These are phyloP conservation scores for Talaromyces wortmannii DNA, from an alignment of 495 filamentous ascomycete species.

Conservation along the genomic window DNA sequence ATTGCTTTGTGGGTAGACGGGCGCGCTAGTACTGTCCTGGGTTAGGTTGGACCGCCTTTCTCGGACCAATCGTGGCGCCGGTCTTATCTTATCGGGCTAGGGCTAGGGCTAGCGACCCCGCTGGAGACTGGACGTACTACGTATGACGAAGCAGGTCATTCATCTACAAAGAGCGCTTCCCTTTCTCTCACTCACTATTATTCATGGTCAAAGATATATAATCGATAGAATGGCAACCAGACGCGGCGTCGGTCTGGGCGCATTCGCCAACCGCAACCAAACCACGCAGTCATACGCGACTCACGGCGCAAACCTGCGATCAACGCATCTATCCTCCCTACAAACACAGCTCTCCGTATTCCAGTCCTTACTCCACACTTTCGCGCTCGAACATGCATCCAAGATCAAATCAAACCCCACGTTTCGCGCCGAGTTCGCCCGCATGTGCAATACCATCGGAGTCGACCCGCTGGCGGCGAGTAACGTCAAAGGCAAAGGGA, in stretches of 20 bases:
- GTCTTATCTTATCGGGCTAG: slow-evolving; percentile 7
- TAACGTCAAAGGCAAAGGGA: slow-evolving; percentile 48
- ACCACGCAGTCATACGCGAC: slow-evolving; percentile 77
- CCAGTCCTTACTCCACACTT: slow-evolving; percentile 86
- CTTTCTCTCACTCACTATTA: not conserved
- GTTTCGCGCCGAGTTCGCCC: slow-evolving; percentile 94
- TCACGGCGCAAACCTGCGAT: slow-evolving; percentile 80
- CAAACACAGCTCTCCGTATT: slow-evolving; percentile 92
- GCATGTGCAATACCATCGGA: slow-evolving; percentile 96
- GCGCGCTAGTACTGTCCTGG: slow-evolving; percentile 11
- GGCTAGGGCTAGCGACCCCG: slow-evolving; percentile 1
- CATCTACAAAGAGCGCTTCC: too few species aligned
- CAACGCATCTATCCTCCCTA: slow-evolving; percentile 71
- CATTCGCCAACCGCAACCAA: slow-evolving; percentile 78
- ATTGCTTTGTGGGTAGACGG: slow-evolving; percentile 22
- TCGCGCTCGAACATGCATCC: slow-evolving; percentile 87
- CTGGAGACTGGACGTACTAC: not conserved
- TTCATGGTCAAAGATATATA: not conserved
- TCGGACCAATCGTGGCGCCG: not conserved
- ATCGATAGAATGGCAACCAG: slow-evolving; percentile 33
- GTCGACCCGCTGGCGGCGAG: slow-evolving; percentile 85
- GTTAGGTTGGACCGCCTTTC: not conserved
- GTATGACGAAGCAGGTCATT: not conserved
- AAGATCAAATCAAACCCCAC: slow-evolving; percentile 91
- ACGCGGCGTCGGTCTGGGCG: slow-evolving; percentile 79